Evolutionary conservation across 2,329 filamentous ascomycete species (phyloP).

Genomic region (Decorospora gaudefroyi): DNA sequence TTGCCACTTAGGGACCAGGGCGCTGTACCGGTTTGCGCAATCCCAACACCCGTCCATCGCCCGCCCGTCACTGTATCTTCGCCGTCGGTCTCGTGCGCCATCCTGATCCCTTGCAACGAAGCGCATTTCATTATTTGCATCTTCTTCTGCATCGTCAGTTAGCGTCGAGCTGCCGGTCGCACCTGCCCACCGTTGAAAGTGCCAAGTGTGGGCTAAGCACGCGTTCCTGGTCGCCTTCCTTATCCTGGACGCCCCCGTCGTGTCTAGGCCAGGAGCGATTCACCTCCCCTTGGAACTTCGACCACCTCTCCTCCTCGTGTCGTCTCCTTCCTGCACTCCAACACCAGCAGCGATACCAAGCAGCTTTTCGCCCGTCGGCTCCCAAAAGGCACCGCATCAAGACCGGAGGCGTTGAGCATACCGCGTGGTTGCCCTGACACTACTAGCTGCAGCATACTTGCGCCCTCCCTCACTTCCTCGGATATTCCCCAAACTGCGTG

Average conservation of each 20-base stretch:
- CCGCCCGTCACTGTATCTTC: conserved; percentile 4
- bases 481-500: conserved; percentile 31
- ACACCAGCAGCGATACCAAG: conserved; percentile 33
- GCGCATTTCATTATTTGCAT: too few species aligned
- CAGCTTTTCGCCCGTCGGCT: conserved; percentile 22
- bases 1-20: conserved; percentile 12
- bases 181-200: conserved; percentile 21
- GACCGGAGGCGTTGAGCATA: conserved; percentile 17
- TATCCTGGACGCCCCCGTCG: conserved; percentile 18
- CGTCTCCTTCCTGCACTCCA: conserved; percentile 21
- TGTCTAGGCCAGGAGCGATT: conserved; percentile 29
- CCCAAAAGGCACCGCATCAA: conserved; percentile 4
- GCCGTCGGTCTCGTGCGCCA: conserved; percentile 1
- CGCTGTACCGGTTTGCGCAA: conserved; percentile 6
- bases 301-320: conserved; percentile 14
- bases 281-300: conserved; percentile 12
- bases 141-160: background rate
- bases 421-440: conserved; percentile 37
- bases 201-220: conserved; percentile 26
- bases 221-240: conserved; percentile 27
- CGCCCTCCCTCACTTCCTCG: conserved; percentile 26
- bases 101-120: too few species aligned
- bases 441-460: conserved; percentile 15
- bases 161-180: conserved; percentile 13
- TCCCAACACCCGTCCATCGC: too few species aligned